Evolutionary conservation across 2,329 filamentous ascomycete species (phyloP), one percentile per base, ranked within the genome.

Genomic region (Clarireedia paspali): DNA sequence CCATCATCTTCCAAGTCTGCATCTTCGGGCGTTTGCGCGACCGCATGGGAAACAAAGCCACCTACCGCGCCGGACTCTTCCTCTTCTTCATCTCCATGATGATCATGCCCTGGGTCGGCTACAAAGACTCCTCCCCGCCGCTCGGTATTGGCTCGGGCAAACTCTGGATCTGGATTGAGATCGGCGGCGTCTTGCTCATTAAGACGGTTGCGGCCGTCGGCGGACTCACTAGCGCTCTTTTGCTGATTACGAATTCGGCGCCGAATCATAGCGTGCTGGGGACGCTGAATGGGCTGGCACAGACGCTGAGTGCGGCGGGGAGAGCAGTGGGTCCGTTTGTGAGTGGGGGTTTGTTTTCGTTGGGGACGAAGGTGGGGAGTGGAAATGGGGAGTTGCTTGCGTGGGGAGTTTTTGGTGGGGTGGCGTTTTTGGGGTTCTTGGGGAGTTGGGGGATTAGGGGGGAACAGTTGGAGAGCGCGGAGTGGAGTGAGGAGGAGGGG

Each of bases 201-300:
- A 97, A 96, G 73, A 96, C 92, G 12, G 84, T 96, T 9, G 90
- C 90, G 56, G 84, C 77, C 95, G 91, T 99, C 0, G 91, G 90
- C 6, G 92, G 92, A 0, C 70, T 99, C 58, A 95, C 91, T 2
- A 91, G 89, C 66, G 90, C 92, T 2, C 82, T 96, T 72, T 77
- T 96, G 89, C 97, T 0, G 88, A 91, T 99, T 62, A 97, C 91
- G 39, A 99, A 99, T 66, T 95, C 89, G 1, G 89, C 91, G 0
- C 89, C 91, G 0, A 90, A 91, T 6, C 82, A 92, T 70, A 84
- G 87, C 5, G 91, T 89, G 0, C 80, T 99, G 0, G 94, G 94
- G 3, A 91, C 89, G 0, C 78, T 99, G 26, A 96, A 99, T 67
- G 94, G 94, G 9, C 80, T 97, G 34, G 94, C 94, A 0, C 94